Evolutionary conservation across 805 yeast species (phyloP), one percentile per base, ranked within the genome.

Genomic region (Candida boleticola): DNA sequence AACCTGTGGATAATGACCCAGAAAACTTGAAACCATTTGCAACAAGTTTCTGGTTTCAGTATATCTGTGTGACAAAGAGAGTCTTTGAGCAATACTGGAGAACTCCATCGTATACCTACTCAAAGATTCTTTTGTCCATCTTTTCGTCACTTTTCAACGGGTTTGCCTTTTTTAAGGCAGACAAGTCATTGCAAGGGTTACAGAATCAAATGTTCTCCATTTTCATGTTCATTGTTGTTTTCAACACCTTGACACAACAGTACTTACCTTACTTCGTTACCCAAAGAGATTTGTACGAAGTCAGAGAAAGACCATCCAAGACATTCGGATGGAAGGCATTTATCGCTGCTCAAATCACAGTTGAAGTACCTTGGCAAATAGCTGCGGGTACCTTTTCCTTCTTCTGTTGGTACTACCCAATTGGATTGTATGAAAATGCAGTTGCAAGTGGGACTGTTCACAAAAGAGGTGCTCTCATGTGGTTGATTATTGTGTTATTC

Each of bases 191-290:
- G 41, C 59, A 57, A 42, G 65, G 64, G n/a, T 48, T 58, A 42
- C 64, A 79, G 82, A 87, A 57, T 60, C 87, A 84, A 67, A 81
- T 85, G 89, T 78, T 84, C 52, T 71, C 89, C 2, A 57, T 83
- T 34, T 86, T 86, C 67, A 82, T 85, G 88, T 75, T 80, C 53
- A 57, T 78, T 31, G 71, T 78, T 51, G 66, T 76, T 38, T 71
- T 80, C 63, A 73, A 73, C 49, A 80, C 85, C 19, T 54, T 81
- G 51, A 56, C 80, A 38, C 79, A 81, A 49, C 89, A 84, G 59
- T 71, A 77, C 64, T 61, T 82, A 49, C 89, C 89, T 16, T 59
- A 49, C 37, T 60, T 46, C 57, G 76, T 80, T 29, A 49, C 64
- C 26, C 88, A 81, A 57, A 76, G 90, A 64, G 77, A 77, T 49